phyloP scores from a whole-genome alignment of 2,329 filamentous ascomycete genomes.

The Trichophyton verrucosum region DNA sequence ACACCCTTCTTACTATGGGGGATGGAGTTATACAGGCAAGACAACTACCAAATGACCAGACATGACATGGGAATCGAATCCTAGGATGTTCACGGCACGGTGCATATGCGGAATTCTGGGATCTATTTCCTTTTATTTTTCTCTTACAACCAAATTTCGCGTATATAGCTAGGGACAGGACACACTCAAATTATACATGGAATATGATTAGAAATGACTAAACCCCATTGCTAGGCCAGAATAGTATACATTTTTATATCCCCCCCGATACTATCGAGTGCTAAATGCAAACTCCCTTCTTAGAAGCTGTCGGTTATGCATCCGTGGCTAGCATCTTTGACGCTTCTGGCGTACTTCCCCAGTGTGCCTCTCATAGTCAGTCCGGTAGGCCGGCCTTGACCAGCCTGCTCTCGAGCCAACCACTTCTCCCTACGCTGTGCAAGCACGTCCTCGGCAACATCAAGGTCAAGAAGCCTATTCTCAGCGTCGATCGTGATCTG shows the following conservation, averaged over 20 bases:
- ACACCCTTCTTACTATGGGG: background rate
- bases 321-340: slow-evolving; percentile 37
- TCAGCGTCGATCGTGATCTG: slow-evolving; percentile 75
- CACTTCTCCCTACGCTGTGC: slow-evolving; percentile 46
- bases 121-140: background rate
- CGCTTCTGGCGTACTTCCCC: slow-evolving; percentile 52
- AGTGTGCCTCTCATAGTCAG: slow-evolving; percentile 52
- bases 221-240: no score
- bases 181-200: background rate
- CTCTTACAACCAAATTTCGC: background rate
- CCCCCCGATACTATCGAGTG: background rate
- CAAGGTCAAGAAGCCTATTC: slow-evolving; percentile 21
- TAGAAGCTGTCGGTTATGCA: slow-evolving; percentile 34
- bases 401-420: slow-evolving; percentile 36
- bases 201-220: no score
- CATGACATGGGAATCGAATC: background rate
- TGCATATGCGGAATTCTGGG: background rate
- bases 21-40: background rate
- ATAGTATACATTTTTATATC: background rate
- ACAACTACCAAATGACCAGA: background rate
- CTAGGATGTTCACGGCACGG: background rate
- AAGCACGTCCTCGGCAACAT: slow-evolving; percentile 46
- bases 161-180: background rate
- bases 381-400: slow-evolving; percentile 38
- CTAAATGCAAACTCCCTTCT: background rate